Evolutionary conservation across 306 rosid genomes (phyloP).

Genomic region (Cucurbita argyrosperma): DNA sequence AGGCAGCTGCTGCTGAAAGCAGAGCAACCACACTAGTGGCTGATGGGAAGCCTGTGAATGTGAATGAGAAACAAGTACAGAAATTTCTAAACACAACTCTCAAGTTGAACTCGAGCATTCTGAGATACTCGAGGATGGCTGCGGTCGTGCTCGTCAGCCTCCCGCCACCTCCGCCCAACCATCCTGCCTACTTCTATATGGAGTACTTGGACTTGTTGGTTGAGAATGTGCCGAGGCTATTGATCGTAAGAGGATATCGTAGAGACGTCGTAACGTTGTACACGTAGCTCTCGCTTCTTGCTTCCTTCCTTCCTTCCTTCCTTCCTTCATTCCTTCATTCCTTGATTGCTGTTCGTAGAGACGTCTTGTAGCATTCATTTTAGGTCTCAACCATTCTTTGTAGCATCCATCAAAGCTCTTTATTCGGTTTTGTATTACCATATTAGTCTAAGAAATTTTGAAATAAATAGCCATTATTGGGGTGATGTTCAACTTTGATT

Average conservation of each 20-base stretch:
- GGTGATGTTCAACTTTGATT: background rate
- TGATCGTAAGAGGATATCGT: slow-evolving; percentile 93
- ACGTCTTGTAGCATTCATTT: slow-evolving; percentile 34
- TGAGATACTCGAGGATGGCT: slow-evolving; percentile 96
- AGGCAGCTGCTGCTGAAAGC: slow-evolving; percentile 29
- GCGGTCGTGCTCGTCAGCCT: slow-evolving; percentile 90
- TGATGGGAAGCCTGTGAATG: slow-evolving; percentile 66
- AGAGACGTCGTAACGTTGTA: slow-evolving; percentile 88
- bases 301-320: background rate
- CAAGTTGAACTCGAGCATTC: slow-evolving; percentile 70
- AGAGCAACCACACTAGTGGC: slow-evolving; percentile 66
- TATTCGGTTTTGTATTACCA: background rate
- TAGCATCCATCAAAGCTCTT: slow-evolving; percentile 22
- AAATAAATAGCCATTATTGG: background rate
- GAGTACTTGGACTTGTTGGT: slow-evolving; percentile 98
- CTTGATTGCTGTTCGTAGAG: slow-evolving; percentile 24
- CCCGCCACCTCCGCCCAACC: slow-evolving; percentile 88
- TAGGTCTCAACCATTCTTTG: slow-evolving; percentile 43
- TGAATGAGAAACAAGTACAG: slow-evolving; percentile 81
- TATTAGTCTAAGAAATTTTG: slow-evolving; percentile 3
- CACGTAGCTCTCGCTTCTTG: slow-evolving; percentile 34
- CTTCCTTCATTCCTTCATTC: background rate
- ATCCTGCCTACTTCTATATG: slow-evolving; percentile 87
- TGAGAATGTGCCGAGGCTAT: slow-evolving; percentile 85
- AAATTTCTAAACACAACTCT: slow-evolving; percentile 82